Evolutionary conservation across 2,329 filamentous ascomycete genomes (phyloP).

Genomic region (Aspergillus sp.): DNA sequence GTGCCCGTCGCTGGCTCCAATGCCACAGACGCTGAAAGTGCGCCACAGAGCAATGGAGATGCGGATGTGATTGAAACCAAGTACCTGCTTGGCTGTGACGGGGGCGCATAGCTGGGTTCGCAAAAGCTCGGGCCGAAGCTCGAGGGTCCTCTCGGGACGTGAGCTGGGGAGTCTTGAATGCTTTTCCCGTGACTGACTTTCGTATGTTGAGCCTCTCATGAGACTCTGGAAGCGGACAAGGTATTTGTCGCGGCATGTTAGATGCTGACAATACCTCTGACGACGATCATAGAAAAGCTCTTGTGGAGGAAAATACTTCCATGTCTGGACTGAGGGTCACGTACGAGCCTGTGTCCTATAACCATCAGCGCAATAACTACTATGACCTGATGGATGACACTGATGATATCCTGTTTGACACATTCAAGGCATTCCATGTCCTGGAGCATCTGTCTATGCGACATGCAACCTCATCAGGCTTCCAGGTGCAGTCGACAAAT

Average conservation of each 20-base stretch:
- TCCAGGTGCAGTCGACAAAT: not conserved
- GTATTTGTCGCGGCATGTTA: not conserved
- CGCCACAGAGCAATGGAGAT: not conserved
- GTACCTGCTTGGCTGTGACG: constrained; percentile 61
- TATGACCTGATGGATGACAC: not conserved
- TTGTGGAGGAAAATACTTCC: not conserved
- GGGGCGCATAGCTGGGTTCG: constrained; percentile 60
- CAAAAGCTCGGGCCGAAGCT: constrained; percentile 49
- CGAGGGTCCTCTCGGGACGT: constrained; percentile 40
- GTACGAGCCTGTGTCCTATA: not conserved
- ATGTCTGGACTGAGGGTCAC: not conserved
- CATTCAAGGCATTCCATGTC: not conserved
- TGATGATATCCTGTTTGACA: not conserved
- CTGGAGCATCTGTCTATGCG: not conserved
- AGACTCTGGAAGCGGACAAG: not conserved
- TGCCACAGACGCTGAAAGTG: not conserved
- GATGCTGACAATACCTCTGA: not conserved
- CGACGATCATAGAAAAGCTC: not conserved
- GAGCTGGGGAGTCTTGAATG: constrained; percentile 37
- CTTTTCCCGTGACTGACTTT: constrained; percentile 51
- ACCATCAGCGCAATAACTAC: no score
- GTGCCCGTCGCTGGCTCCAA: not conserved
- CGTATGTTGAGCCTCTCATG: constrained; percentile 15
- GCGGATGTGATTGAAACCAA: not conserved
- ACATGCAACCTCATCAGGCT: not conserved